Evolutionary conservation across 78 protist genomes (phyloP), one percentile per base, ranked within the genome.

Genomic region (Protostelium mycophagum): DNA sequence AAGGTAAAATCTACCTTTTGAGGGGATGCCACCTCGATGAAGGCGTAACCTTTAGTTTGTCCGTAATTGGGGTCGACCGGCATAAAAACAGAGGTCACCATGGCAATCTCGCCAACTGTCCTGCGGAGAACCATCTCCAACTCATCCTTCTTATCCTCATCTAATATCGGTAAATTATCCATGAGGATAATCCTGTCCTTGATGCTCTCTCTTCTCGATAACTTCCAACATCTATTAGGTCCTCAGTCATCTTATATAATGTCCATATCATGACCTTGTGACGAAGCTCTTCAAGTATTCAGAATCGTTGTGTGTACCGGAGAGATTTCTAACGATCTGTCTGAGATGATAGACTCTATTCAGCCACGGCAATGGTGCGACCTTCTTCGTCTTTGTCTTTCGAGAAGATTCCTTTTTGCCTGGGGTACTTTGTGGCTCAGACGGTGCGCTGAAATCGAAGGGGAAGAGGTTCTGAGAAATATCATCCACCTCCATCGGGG

Each of bases 161-260:
- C 86, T 37, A 85, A 36, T 85, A 36, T 85, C n/a, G 86, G 86
- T 25, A 85, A 16, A 16, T 85, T 85, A 35, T 85, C 86, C 36
- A 85, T 36, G 63, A 85, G 36, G 16, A 85, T 85, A 16, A 85
- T 85, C 16, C 86, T 35, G n/a, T 35, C 63, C 37, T 85, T 85
- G 34, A 16, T 85, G 16, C 63, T 85, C 86, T 85, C 86, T 36
- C 16, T 85, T 36, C 37, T 5, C 5, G 86, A 37, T 16, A 37
- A 16, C 86, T 85, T 35, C 86, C 86, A 85, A 16, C 86, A 37
- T 36, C 37, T 85, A 85, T 16, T 23, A 85, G 29, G 86, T 23
- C n/a, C 34, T 5, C n/a, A 25, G 86, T 25, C 34, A 36, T 35
- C 34, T 5, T 35, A 16, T 5, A 85, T 5, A 16, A 25, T 25